Conservation (phyloP, 1,284 basidiomycete species). For the Termitomyces sp. region DNA sequence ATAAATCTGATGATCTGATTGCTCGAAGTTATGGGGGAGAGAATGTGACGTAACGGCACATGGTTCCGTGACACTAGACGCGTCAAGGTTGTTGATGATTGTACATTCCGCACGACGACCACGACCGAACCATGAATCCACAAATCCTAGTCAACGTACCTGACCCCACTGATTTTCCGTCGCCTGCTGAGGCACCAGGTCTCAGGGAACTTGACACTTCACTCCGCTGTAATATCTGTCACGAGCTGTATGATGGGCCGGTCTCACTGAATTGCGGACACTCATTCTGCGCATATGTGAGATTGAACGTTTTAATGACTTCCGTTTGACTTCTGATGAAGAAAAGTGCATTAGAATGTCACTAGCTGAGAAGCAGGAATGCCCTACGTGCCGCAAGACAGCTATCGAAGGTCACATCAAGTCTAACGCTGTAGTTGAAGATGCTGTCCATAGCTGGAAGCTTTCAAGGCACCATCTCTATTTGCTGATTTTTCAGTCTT, state of each 20-base stretch:
- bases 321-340: neutral
- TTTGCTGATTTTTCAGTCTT: neutral
- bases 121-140: slow-evolving; percentile 10
- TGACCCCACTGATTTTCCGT: slow-evolving; percentile 67
- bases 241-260: slow-evolving; percentile 65
- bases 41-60: slow-evolving; percentile 3
- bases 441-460: slow-evolving; percentile 57
- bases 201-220: slow-evolving; percentile 59
- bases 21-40: neutral
- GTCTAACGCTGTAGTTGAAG: slow-evolving; percentile 56
- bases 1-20: too few relatives aligned
- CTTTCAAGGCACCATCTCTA: slow-evolving; percentile 47
- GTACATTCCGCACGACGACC: neutral
- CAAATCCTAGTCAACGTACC: slow-evolving; percentile 36
- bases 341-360: slow-evolving; percentile 58
- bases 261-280: slow-evolving; percentile 69
- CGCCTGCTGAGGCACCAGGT: slow-evolving; percentile 34
- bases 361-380: slow-evolving; percentile 52
- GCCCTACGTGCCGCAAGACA: slow-evolving; percentile 58
- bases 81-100: neutral
- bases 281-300: slow-evolving; percentile 70
- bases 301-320: slow-evolving; percentile 17
- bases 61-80: neutral
- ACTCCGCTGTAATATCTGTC: slow-evolving; percentile 66
- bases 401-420: slow-evolving; percentile 55